Percentiles rank a stretch among this genome's conserved stretches.
Conservation (phyloP, 257 asterid species). For the Salvia splendens region DNA sequence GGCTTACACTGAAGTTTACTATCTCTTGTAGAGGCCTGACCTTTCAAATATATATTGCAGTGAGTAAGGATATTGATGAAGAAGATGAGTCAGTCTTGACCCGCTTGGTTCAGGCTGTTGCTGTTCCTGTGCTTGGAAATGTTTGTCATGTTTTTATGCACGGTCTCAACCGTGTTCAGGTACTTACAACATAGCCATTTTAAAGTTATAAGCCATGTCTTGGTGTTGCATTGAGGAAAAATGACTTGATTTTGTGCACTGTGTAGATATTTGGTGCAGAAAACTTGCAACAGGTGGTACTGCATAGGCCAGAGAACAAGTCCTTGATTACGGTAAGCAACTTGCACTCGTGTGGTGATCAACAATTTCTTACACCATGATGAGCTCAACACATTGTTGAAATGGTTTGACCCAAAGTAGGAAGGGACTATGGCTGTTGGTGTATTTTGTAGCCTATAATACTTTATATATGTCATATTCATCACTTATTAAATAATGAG, state of each 20-base stretch:
- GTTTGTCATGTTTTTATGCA: slow-evolving; percentile 95
- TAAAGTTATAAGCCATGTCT: not conserved
- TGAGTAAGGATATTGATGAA: slow-evolving; percentile 62
- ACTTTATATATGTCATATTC: not conserved
- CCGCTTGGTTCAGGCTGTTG: slow-evolving; percentile 77
- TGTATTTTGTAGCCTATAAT: not conserved
- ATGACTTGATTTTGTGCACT: slow-evolving; percentile 20
- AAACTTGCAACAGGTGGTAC: slow-evolving; percentile 61
- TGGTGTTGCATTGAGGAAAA: slow-evolving; percentile 1
- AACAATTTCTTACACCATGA: slow-evolving; percentile 12
- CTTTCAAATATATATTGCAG: slow-evolving; percentile 40
- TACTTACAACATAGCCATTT: slow-evolving; percentile 15
- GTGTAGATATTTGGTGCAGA: slow-evolving; percentile 83
- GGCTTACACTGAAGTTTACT: not conserved
- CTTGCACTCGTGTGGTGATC: slow-evolving; percentile 26
- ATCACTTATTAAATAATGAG: not conserved
- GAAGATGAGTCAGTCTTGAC: slow-evolving; percentile 74
- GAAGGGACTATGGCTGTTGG: slow-evolving; percentile 3
- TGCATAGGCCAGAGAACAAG: slow-evolving; percentile 61
- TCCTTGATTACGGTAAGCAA: slow-evolving; percentile 70
- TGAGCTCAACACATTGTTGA: not conserved
- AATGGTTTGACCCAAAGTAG: not conserved
- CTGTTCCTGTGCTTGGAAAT: slow-evolving; percentile 89
- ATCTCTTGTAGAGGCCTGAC: slow-evolving; percentile 9
- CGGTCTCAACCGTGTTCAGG: slow-evolving; percentile 86